Evolutionary conservation across 2,329 filamentous ascomycete genomes (phyloP).

Genomic region (Stagonosporopsis vannaccii): DNA sequence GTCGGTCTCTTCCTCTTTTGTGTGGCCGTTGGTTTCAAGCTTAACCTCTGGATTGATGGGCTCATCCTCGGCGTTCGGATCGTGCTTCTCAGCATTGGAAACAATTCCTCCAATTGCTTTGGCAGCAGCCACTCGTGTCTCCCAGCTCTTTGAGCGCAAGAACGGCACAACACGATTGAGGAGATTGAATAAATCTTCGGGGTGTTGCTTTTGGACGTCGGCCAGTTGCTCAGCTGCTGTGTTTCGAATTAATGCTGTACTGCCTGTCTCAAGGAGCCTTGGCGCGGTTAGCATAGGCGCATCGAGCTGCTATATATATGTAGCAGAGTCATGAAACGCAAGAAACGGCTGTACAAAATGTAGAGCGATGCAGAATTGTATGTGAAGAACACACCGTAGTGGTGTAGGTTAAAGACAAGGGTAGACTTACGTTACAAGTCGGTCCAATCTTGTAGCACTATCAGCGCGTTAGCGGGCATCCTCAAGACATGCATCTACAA

Average conservation of each 20-base stretch:
- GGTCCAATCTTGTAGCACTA: slow-evolving; percentile 50
- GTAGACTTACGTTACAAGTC: slow-evolving; percentile 49
- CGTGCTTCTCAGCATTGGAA: slow-evolving; percentile 84
- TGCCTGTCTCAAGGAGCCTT: slow-evolving; percentile 95
- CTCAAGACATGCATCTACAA: slow-evolving; percentile 32
- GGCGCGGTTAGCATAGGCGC: slow-evolving; percentile 35
- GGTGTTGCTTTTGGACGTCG: slow-evolving; percentile 97
- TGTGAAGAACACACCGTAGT: slow-evolving; percentile 1
- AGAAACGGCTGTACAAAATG: neutral
- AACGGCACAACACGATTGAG: slow-evolving; percentile 95
- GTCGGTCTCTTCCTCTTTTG: slow-evolving; percentile 66
- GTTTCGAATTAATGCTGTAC: slow-evolving; percentile 93
- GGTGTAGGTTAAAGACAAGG: slow-evolving; percentile 13
- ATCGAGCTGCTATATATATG: neutral
- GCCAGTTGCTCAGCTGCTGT: slow-evolving; percentile 96
- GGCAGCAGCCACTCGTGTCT: slow-evolving; percentile 90
- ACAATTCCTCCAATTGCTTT: slow-evolving; percentile 95
- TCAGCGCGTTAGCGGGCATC: slow-evolving; percentile 42
- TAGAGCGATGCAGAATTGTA: neutral
- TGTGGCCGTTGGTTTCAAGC: slow-evolving; percentile 49
- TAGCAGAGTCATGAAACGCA: neutral
- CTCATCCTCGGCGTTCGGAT: slow-evolving; percentile 81
- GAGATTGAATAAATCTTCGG: slow-evolving; percentile 95
- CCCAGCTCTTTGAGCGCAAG: slow-evolving; percentile 93
- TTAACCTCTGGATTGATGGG: slow-evolving; percentile 64